Evolutionary conservation across 2,329 filamentous ascomycete species (phyloP).

Genomic region (Pochonia chlamydosporia): DNA sequence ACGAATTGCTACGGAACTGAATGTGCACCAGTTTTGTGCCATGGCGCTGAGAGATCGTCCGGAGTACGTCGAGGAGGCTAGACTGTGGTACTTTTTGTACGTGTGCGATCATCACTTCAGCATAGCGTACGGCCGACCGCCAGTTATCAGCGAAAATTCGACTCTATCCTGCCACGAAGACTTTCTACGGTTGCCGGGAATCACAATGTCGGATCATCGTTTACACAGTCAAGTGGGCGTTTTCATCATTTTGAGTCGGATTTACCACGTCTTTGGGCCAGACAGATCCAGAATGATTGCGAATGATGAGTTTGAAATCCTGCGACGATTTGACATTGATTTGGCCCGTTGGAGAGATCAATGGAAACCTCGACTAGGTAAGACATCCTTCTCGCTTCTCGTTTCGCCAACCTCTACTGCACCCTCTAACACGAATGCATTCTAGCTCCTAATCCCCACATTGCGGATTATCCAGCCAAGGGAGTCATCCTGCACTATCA

Average conservation of each 20-base stretch:
- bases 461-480: slow-evolving; percentile 43
- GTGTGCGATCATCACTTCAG: slow-evolving; percentile 63
- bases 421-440: neutral
- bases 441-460: slow-evolving; percentile 36
- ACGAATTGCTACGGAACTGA: slow-evolving; percentile 51
- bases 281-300: slow-evolving; percentile 37
- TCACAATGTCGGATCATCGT: slow-evolving; percentile 48
- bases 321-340: slow-evolving; percentile 22
- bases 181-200: slow-evolving; percentile 43
- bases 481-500: slow-evolving; percentile 43
- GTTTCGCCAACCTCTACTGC: too few species aligned
- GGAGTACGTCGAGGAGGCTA: slow-evolving; percentile 47
- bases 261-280: slow-evolving; percentile 51
- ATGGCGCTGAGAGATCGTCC: slow-evolving; percentile 37
- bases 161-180: slow-evolving; percentile 52
- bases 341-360: slow-evolving; percentile 29
- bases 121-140: slow-evolving; percentile 54
- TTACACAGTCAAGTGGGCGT: slow-evolving; percentile 54
- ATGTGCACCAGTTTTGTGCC: slow-evolving; percentile 47
- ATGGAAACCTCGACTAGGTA: slow-evolving; percentile 30
- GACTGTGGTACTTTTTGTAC: slow-evolving; percentile 59
- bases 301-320: slow-evolving; percentile 25
- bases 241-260: slow-evolving; percentile 54
- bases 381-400: too few species aligned
- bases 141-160: slow-evolving; percentile 52